A percentile compares a stretch with the other conserved stretches of the same genome.
phyloP scores from a whole-genome alignment of 139 green algal genomes.

The Closterium sp. region DNA sequence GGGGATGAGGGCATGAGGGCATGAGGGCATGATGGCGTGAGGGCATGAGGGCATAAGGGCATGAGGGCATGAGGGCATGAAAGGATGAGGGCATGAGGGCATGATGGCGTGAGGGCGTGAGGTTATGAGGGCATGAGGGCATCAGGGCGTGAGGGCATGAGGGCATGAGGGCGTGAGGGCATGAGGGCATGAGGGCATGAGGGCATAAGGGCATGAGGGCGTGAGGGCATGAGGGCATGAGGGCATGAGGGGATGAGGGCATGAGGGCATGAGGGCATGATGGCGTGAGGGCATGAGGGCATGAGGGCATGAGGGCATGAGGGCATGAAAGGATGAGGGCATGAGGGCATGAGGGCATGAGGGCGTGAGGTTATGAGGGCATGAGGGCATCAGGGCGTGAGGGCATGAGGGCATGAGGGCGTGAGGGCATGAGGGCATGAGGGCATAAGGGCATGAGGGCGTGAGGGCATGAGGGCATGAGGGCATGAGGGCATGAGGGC shows the following conservation, averaged over 20 bases:
- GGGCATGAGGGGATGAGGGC: no score
- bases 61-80: background rate
- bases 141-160: no score
- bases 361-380: background rate
- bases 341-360: no score
- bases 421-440: background rate
- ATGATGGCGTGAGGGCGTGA: background rate
- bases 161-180: no score
- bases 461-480: background rate
- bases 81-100: background rate
- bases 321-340: no score
- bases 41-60: background rate
- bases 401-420: background rate
- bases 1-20: background rate
- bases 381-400: background rate
- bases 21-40: background rate
- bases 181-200: no score
- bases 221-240: no score
- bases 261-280: no score
- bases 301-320: no score
- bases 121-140: no score
- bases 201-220: no score
- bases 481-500: background rate
- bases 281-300: no score
- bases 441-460: background rate